Conservation (phyloP, 2,329 filamentous ascomycete species). For the Xenosphaeropsis pyriputrescens region DNA sequence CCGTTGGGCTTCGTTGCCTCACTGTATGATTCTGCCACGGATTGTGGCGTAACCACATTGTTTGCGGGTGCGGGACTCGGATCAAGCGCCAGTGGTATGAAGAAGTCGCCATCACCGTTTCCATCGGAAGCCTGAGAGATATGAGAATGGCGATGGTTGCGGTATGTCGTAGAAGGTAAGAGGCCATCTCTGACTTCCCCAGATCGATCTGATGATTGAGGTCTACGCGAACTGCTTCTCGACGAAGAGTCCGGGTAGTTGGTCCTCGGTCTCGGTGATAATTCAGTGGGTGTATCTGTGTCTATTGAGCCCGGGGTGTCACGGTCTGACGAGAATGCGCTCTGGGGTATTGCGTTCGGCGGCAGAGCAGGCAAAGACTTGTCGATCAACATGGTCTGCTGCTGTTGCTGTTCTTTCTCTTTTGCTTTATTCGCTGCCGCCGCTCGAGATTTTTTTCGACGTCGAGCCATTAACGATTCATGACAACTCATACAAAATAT, state of each 20-base stretch:
- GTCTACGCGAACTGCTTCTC: constrained; percentile 31
- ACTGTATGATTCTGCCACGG: constrained; percentile 24
- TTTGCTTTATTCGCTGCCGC: constrained; percentile 43
- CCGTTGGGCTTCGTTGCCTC: constrained; percentile 2
- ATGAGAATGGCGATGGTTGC: constrained; percentile 63
- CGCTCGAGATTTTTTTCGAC: constrained; percentile 73
- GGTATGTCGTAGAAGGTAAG: constrained; percentile 63
- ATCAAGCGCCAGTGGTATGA: constrained; percentile 64
- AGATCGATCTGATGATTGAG: constrained; percentile 38
- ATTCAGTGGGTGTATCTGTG: constrained; percentile 53
- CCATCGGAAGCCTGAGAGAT: constrained; percentile 36
- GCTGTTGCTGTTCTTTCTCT: constrained; percentile 46
- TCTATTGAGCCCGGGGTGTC: constrained; percentile 44
- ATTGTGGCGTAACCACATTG: constrained; percentile 32
- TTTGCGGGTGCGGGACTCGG: constrained; percentile 39
- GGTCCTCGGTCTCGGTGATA: constrained; percentile 46
- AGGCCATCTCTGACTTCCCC: constrained; percentile 38
- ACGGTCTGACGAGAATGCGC: constrained; percentile 39
- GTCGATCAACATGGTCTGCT: constrained; percentile 59
- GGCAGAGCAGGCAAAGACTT: constrained; percentile 89
- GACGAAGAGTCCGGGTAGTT: constrained; percentile 39
- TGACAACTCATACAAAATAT: constrained; percentile 99
- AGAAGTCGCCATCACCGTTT: constrained; percentile 44
- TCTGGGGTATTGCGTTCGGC: constrained; percentile 51
- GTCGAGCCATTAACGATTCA: constrained; percentile 85